Conservation (phyloP, 2,329 filamentous ascomycete species). For the Fusarium hostae region DNA sequence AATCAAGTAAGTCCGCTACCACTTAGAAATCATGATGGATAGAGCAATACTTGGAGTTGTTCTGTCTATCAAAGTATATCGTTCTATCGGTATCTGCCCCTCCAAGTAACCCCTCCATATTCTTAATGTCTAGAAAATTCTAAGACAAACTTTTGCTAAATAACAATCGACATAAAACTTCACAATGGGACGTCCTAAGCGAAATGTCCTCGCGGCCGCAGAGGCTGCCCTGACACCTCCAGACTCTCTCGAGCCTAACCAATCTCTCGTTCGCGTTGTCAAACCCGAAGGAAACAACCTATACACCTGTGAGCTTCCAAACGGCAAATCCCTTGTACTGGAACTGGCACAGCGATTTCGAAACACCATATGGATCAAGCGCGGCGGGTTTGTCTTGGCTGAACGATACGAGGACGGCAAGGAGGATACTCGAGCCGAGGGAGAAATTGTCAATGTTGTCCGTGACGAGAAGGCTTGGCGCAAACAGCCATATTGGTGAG, state of each 20-base stretch:
- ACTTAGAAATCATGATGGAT: not conserved
- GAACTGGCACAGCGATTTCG: slow-evolving; percentile 89
- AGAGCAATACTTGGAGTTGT: slow-evolving; percentile 10
- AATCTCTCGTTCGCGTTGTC: slow-evolving; percentile 78
- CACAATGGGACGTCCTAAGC: slow-evolving; percentile 64
- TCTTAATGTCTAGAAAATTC: slow-evolving; percentile 21
- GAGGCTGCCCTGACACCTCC: slow-evolving; percentile 74
- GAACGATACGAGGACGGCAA: slow-evolving; percentile 73
- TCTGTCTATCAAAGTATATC: slow-evolving; percentile 21
- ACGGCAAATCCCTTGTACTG: slow-evolving; percentile 73
- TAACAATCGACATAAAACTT: not conserved
- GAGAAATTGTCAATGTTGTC: slow-evolving; percentile 93
- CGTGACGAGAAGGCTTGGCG: slow-evolving; percentile 92
- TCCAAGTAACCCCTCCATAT: slow-evolving; percentile 33
- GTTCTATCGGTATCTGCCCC: slow-evolving; percentile 31
- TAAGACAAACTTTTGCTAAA: not conserved
- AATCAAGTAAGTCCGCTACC: slow-evolving; percentile 22
- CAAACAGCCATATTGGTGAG: slow-evolving; percentile 87
- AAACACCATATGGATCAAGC: slow-evolving; percentile 92
- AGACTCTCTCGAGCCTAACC: slow-evolving; percentile 68
- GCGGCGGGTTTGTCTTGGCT: slow-evolving; percentile 86
- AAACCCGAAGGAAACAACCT: slow-evolving; percentile 90
- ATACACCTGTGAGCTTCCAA: slow-evolving; percentile 80
- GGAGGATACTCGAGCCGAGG: slow-evolving; percentile 80
- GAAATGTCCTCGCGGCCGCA: slow-evolving; percentile 80